These are phyloP conservation scores for Candida buenavistaensis DNA, from an alignment of 1,139 yeast species.

Conservation along the genomic window DNA sequence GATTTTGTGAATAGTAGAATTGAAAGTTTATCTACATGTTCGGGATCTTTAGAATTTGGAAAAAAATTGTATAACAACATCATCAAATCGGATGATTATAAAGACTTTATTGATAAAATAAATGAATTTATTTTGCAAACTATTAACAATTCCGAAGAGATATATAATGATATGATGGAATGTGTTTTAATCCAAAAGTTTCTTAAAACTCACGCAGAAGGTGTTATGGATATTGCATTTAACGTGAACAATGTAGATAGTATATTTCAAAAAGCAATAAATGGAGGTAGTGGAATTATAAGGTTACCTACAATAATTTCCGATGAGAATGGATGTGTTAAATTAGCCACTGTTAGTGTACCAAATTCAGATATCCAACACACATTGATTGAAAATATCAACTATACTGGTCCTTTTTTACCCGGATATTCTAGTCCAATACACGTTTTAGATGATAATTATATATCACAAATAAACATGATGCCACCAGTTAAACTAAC, in stretches of 20 bases:
- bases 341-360: slow-evolving; percentile 55
- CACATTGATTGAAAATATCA: slow-evolving; percentile 56
- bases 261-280: slow-evolving; percentile 47
- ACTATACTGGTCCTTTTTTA: slow-evolving; percentile 50
- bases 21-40: slow-evolving; percentile 13
- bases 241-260: slow-evolving; percentile 50
- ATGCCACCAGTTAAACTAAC: slow-evolving; percentile 38
- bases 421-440: slow-evolving; percentile 49
- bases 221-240: slow-evolving; percentile 72
- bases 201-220: slow-evolving; percentile 68
- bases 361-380: slow-evolving; percentile 67
- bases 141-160: slow-evolving; percentile 20
- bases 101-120: slow-evolving; percentile 13
- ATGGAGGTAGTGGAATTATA: slow-evolving; percentile 55
- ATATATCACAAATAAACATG: slow-evolving; percentile 13
- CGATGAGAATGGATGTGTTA: slow-evolving; percentile 54
- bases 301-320: slow-evolving; percentile 35
- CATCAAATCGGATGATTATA: slow-evolving; percentile 16
- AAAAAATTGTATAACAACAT: slow-evolving; percentile 17
- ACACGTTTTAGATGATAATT: slow-evolving; percentile 8
- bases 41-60: slow-evolving; percentile 8
- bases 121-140: slow-evolving; percentile 16
- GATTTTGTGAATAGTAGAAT: slow-evolving; percentile 20
- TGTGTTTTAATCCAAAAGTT: slow-evolving; percentile 37
- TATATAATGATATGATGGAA: slow-evolving; percentile 24